Base-by-base conservation (phyloP, 2,329 filamentous ascomycete species). In the Aspergillus pseudoviridinutans region DNA sequence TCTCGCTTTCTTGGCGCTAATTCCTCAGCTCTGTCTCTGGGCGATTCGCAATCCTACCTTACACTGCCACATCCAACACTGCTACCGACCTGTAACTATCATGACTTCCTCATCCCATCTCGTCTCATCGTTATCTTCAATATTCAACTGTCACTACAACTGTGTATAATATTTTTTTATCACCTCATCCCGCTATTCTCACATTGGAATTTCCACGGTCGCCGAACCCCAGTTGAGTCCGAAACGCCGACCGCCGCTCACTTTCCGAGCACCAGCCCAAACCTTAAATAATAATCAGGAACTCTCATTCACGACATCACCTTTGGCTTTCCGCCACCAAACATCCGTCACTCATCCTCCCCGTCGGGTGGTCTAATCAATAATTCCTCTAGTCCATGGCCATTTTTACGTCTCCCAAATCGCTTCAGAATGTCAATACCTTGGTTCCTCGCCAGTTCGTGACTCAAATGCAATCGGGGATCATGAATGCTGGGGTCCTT, bases 381-480 rank as follows among this genome's bases (percentile, higher is more conserved):
- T 47, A 51, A 27, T 24, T 47, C 27, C 46, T 52, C 51, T 55
- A 50, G 57, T 69, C 64, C 56, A 75, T 74, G 71, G 71, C 73
- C 68, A 68, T 80, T 68, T 79, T 83, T 68, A 77, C 75, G 35
- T 62, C 71, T 14, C 81, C 80, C 41, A 77, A 76, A 35, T 81
- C 81, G 47, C 78, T 82, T 61, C 74, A 77, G 68, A 71, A 72
- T 68, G 64, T 71, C 66, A 76, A 78, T 67, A 67, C 61, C 51
- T 56, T 71, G 49, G 58, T 61, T 17, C 41, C 65, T 3, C 62
- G 64, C 25, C 60, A 64, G 51, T 54, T 65, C 24, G 38, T 66
- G 49, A 60, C 61, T 27, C 69, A 72, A 55, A 58, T 61, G 44
- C 61, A 64, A 12, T 59, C 68, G 56, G 65, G 60, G 35, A 14